These are phyloP conservation scores for Podosphaera fusca DNA, from an alignment of 2,329 filamentous ascomycete species.

Conservation along the genomic window DNA sequence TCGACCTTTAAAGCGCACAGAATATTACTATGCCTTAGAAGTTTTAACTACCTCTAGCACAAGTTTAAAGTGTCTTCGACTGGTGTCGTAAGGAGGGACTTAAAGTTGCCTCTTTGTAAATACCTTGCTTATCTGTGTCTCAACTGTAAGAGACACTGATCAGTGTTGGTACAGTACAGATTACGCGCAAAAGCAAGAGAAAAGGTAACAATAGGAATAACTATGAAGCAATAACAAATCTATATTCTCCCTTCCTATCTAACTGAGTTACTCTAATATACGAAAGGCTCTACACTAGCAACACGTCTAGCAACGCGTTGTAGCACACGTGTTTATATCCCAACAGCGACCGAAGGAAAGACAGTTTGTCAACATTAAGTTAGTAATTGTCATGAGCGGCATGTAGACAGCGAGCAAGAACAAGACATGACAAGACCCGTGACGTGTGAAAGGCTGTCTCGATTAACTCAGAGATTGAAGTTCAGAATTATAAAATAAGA, in stretches of 20 bases:
- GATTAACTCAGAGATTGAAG: too few relatives aligned
- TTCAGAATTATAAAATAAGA: too few relatives aligned
- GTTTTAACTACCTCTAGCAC: not conserved
- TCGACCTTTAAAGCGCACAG: not conserved
- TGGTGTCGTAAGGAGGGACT: not conserved
- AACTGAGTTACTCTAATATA: too few relatives aligned
- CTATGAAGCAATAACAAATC: not conserved
- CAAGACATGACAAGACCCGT: too few relatives aligned
- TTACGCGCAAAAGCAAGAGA: not conserved
- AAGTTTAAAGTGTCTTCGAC: not conserved
- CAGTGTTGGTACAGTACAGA: not conserved
- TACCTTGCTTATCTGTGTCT: constrained; percentile 1
- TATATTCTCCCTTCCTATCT: not conserved
- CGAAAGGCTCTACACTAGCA: too few relatives aligned
- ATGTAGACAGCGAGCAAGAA: too few relatives aligned
- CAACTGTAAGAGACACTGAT: not conserved
- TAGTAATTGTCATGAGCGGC: too few relatives aligned
- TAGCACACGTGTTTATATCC: too few relatives aligned
- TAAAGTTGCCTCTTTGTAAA: constrained; percentile 1
- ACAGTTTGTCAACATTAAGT: too few relatives aligned
- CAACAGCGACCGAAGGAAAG: too few relatives aligned
- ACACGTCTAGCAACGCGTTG: too few relatives aligned
- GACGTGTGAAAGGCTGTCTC: too few relatives aligned
- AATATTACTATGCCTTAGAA: not conserved
- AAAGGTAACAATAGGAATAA: not conserved